phyloP scores from a whole-genome alignment of 176 grass and related monocot species.

The Aegilops speltoides region DNA sequence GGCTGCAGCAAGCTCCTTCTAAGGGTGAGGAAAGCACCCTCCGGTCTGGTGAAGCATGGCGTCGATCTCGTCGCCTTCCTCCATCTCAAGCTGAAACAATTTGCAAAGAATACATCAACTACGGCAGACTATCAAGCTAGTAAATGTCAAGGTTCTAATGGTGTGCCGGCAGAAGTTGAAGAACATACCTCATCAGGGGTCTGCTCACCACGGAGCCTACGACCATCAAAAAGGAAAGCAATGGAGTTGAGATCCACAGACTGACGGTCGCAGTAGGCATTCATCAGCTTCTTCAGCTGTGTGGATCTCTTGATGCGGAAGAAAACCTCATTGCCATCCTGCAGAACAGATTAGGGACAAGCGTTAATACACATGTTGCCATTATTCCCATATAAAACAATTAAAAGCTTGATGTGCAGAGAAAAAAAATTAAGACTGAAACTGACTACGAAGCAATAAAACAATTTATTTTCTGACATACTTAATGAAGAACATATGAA shows the following conservation, averaged over 20 bases:
- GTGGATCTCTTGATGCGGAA: constrained; percentile 83
- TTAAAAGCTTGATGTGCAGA: background rate
- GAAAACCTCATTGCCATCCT: constrained; percentile 78
- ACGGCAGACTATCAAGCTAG: background rate
- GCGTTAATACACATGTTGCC: background rate
- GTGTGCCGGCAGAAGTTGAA: background rate
- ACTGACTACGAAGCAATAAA: background rate
- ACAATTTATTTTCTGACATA: no score
- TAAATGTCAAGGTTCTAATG: background rate
- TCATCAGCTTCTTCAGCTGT: constrained; percentile 84
- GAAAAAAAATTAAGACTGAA: no score
- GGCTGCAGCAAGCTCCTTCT: background rate
- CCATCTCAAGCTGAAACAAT: constrained; percentile 78
- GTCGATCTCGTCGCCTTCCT: constrained; percentile 80
- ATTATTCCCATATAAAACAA: background rate
- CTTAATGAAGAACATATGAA: background rate
- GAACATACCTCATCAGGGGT: constrained; percentile 65
- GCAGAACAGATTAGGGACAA: background rate
- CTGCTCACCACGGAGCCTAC: constrained; percentile 79
- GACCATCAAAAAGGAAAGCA: constrained; percentile 82
- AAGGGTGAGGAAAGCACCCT: constrained; percentile 11
- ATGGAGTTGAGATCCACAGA: constrained; percentile 82
- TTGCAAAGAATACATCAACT: background rate
- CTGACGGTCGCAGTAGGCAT: constrained; percentile 76
- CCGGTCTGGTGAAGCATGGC: constrained; percentile 96